These are phyloP conservation scores for Adansonia madagascariensis DNA, from an alignment of 441 rosid species.

Conservation along the genomic window DNA sequence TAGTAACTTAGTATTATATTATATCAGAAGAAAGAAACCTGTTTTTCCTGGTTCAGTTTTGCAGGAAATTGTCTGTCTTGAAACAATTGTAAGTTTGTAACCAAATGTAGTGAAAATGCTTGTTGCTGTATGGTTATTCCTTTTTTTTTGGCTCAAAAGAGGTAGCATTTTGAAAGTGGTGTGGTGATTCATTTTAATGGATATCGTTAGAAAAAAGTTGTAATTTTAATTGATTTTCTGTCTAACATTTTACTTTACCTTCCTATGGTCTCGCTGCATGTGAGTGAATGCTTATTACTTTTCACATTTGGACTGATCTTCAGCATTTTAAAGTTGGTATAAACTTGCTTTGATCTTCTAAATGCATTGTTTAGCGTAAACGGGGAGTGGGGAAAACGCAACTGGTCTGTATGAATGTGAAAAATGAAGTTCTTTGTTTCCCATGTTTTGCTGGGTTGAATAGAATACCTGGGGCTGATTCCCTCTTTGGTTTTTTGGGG, in stretches of 20 bases:
- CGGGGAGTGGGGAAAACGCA: neutral
- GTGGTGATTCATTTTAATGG: neutral
- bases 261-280: neutral
- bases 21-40: neutral
- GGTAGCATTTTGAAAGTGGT: neutral
- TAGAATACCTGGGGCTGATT: neutral
- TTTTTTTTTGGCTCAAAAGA: neutral
- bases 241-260: neutral
- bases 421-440: neutral
- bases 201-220: neutral
- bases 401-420: neutral
- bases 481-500: neutral
- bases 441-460: neutral
- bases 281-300: slow-evolving; percentile 1
- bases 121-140: neutral
- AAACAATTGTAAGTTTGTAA: neutral
- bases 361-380: neutral
- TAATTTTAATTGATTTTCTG: neutral
- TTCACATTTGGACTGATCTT: neutral
- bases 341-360: neutral
- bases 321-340: neutral
- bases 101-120: neutral
- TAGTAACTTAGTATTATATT: neutral
- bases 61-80: neutral
- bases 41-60: neutral